phyloP scores from a whole-genome alignment of 805 yeast genomes.

The Lipomyces oligophaga region DNA sequence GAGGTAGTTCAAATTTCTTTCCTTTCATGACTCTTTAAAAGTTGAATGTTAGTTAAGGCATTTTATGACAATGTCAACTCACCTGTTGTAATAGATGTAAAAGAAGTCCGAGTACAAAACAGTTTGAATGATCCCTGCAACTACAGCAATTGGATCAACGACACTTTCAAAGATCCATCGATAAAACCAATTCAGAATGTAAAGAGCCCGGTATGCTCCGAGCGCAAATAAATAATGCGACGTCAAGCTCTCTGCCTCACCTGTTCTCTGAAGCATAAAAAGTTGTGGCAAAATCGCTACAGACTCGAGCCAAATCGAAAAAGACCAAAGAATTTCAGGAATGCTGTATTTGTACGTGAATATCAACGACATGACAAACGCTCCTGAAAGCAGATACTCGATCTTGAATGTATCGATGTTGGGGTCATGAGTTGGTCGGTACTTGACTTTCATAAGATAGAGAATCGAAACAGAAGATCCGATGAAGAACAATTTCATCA shows the following conservation, averaged over 20 bases:
- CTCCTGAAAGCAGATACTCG: conserved; percentile 63
- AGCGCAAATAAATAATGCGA: conserved; percentile 90
- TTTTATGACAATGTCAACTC: neutral
- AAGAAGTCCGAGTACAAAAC: conserved; percentile 90
- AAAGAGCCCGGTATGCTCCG: conserved; percentile 83
- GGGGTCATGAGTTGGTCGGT: conserved; percentile 54
- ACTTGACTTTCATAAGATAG: conserved; percentile 61
- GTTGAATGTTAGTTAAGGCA: neutral
- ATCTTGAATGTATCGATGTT: conserved; percentile 71
- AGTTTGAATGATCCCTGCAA: conserved; percentile 84
- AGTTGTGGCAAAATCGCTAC: conserved; percentile 91
- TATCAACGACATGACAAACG: conserved; percentile 54
- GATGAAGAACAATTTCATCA: conserved; percentile 80
- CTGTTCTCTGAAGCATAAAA: conserved; percentile 82
- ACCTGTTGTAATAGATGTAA: conserved; percentile 72
- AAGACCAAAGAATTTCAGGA: conserved; percentile 72
- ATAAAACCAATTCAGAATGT: conserved; percentile 93
- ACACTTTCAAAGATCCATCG: conserved; percentile 50
- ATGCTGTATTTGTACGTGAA: conserved; percentile 63
- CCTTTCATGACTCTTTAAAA: conserved; percentile 61
- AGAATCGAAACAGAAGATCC: conserved; percentile 71
- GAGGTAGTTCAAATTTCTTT: conserved; percentile 69
- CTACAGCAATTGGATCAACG: conserved; percentile 63
- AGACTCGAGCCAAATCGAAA: conserved; percentile 87
- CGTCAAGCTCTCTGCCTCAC: conserved; percentile 82